These are phyloP conservation scores for Escallonia rubra DNA, from an alignment of 129 eudicot genomes.

Conservation along the genomic window DNA sequence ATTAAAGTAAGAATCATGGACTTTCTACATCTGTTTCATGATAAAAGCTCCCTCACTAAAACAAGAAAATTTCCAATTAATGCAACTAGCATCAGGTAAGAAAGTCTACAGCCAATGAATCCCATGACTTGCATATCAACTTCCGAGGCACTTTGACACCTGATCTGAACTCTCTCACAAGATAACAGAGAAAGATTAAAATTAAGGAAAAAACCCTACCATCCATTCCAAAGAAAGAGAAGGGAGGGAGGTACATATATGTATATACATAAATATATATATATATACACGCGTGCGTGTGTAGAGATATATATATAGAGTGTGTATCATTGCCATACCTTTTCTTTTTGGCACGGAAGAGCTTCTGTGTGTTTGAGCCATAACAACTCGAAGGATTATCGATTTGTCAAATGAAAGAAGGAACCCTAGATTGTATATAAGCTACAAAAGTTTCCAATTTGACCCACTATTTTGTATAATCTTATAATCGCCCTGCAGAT, in stretches of 20 bases:
- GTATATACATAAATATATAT: neutral
- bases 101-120: no score
- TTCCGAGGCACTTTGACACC: no score
- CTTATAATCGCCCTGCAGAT: neutral
- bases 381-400: neutral
- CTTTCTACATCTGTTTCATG: no score
- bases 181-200: neutral
- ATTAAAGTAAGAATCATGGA: no score
- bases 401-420: slow-evolving; percentile 3
- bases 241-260: neutral
- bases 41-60: no score
- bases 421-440: neutral
- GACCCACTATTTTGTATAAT: slow-evolving; percentile 4
- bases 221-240: neutral
- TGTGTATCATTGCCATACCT: neutral
- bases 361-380: neutral
- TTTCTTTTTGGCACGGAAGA: neutral
- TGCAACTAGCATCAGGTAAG: no score
- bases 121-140: no score
- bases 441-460: slow-evolving; percentile 2
- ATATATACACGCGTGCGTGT: no score
- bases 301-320: no score
- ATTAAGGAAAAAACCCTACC: neutral
- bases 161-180: no score
- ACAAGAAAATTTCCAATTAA: no score